Conservation (phyloP, 1,284 basidiomycete species). For the Laetiporus sulphureus region DNA sequence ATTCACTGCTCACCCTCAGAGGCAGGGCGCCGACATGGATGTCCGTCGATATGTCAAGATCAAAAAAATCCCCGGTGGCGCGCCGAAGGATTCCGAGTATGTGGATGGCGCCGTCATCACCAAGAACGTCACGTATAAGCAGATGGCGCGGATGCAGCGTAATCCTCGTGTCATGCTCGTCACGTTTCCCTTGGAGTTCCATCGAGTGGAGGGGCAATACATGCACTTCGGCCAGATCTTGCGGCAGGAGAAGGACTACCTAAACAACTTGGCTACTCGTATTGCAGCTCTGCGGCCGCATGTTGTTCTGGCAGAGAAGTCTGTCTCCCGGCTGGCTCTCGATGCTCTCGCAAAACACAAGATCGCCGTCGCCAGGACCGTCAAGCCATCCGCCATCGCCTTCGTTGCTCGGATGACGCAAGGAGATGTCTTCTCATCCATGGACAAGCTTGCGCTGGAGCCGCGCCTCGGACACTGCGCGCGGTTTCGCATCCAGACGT, state of each 20-base stretch:
- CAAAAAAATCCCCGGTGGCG: conserved; percentile 96
- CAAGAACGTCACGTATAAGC: conserved; percentile 96
- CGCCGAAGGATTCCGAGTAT: conserved; percentile 90
- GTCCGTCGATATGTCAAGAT: conserved; percentile 95
- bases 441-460: conserved; percentile 90
- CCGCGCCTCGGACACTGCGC: conserved; percentile 88
- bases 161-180: conserved; percentile 94
- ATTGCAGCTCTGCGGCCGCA: conserved; percentile 91
- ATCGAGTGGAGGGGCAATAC: conserved; percentile 90
- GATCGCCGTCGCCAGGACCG: conserved; percentile 87
- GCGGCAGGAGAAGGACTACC: conserved; percentile 92
- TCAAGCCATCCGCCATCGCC: conserved; percentile 84
- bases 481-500: conserved; percentile 89
- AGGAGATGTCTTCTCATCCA: conserved; percentile 91
- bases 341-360: conserved; percentile 85
- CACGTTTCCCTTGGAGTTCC: conserved; percentile 94
- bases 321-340: conserved; percentile 88
- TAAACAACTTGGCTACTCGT: conserved; percentile 83
- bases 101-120: conserved; percentile 97
- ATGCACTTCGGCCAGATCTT: conserved; percentile 91
- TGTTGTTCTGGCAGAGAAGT: conserved; percentile 87
- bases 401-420: conserved; percentile 93
- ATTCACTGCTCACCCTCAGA: conserved; percentile 66
- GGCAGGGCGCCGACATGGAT: conserved; percentile 89
- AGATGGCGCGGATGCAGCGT: conserved; percentile 64